Base-by-base conservation (phyloP, 306 rosid genomes). In the Inga laurina region DNA sequence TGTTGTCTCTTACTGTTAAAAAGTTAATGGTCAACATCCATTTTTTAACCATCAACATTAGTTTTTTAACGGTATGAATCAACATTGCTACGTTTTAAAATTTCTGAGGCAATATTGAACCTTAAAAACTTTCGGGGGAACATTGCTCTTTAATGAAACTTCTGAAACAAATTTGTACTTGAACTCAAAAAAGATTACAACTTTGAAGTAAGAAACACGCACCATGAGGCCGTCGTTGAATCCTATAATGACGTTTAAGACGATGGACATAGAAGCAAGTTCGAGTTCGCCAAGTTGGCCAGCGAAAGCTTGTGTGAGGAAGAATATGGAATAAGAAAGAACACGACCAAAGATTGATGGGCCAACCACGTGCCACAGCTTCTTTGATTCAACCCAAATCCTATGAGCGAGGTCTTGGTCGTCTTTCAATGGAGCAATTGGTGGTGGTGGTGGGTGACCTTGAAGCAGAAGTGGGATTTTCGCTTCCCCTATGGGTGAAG, bases 281-380 rank as follows among this genome's bases (percentile, higher is more conserved):
- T 61, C 67, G 67, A 61, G 67, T 27, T 27, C 30, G 30, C 30
- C 30, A 27, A 27, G 30, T 27, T 27, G 30, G 30, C 30, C 30
- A 27, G 67, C 35, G 67, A 10, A 61, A 0, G 34, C 67, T 24
- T 61, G 67, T 12, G 67, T 61, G 35, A 61, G 11, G 16, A 24
- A 1, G 14, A 61, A 3, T 10, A 61, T 10, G 67, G 67, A 27
- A 61, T 61, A 24, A 12, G 67, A 61, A 10, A 11, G 14, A 10
- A 61, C 0, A n/a, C 67, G 35, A 11, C 67, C 87, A 75, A 91
- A 89, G 59, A 91, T 89, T 22, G 96, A 79, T 2, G 97, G 97
- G 14, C 97, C 97, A 3, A 86, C 97, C 67, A 93, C 87, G 86
- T 90, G 90, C 97, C 97, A 93, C 1, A 93, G 88, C 79, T 90